These are phyloP conservation scores for Populus hybrid DNA, from an alignment of 441 rosid genomes.

Conservation along the genomic window DNA sequence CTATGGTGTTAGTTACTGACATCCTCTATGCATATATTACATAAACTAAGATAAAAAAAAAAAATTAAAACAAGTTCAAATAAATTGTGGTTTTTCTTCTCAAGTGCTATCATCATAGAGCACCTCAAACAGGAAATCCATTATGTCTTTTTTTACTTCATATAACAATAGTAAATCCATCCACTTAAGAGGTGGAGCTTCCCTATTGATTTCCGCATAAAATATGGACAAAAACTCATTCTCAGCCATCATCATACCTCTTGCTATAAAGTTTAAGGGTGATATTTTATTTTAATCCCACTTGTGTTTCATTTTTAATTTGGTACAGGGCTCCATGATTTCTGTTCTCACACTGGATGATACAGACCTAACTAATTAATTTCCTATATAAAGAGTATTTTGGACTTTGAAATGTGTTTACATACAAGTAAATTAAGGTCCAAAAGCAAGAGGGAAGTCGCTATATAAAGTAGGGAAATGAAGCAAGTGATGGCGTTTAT, in stretches of 20 bases:
- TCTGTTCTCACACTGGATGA: neutral
- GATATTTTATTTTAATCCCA: constrained; percentile 11
- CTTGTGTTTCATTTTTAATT: constrained; percentile 9
- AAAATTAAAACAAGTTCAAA: neutral
- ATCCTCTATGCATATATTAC: no score
- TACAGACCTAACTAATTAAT: neutral
- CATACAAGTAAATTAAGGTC: neutral
- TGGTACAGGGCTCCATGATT: constrained; percentile 12
- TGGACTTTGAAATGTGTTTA: neutral
- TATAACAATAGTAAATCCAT: constrained; percentile 4
- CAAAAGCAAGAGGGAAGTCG: neutral
- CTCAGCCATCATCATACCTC: constrained; percentile 11
- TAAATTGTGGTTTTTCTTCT: no score
- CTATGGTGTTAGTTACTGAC: no score
- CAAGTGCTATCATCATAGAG: constrained; percentile 9
- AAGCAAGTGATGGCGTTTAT: constrained; percentile 15
- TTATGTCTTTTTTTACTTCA: neutral
- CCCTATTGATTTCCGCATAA: constrained; percentile 21
- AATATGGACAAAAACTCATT: constrained; percentile 1
- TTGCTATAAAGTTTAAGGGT: neutral
- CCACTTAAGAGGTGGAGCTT: constrained; percentile 21
- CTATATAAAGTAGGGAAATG: constrained; percentile 14
- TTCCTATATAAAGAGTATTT: neutral
- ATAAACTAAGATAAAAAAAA: neutral
- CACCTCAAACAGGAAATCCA: constrained; percentile 20